Evolutionary conservation across 306 rosid genomes (phyloP).

Genomic region (Glycine latifolia): DNA sequence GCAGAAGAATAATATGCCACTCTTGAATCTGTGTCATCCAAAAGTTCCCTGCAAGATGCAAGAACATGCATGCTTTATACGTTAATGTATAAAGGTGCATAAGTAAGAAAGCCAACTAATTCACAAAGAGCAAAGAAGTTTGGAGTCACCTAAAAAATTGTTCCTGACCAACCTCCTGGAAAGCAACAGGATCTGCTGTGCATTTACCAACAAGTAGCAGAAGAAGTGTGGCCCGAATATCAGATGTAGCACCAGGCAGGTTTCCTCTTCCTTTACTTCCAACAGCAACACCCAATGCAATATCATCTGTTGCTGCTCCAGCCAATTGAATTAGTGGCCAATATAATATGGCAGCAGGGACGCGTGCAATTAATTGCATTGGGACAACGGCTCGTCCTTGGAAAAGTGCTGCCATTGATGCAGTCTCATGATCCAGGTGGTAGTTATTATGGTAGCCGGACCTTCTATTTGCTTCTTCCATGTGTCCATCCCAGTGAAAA

Average conservation of each 20-base stretch:
- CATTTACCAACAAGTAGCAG: constrained; percentile 97
- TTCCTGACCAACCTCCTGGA: constrained; percentile 86
- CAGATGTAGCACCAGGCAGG: constrained; percentile 95
- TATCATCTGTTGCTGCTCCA: constrained; percentile 94
- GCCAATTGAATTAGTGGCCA: constrained; percentile 99
- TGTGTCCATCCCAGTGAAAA: constrained; percentile 55
- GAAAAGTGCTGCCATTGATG: constrained; percentile 87
- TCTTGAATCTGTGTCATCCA: constrained; percentile 98
- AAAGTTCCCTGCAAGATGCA: constrained; percentile 75
- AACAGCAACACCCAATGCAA: constrained; percentile 94
- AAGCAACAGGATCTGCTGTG: constrained; percentile 86
- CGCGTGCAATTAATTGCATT: constrained; percentile 90
- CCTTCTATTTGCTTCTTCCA: constrained; percentile 68
- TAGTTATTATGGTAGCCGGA: constrained; percentile 53
- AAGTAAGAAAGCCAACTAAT: constrained; percentile 17
- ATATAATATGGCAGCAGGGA: constrained; percentile 90
- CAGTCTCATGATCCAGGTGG: constrained; percentile 70
- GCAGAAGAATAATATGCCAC: constrained; percentile 97
- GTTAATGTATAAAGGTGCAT: constrained; percentile 20
- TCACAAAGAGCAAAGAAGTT: constrained; percentile 34
- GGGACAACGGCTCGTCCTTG: constrained; percentile 93
- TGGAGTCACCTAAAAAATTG: constrained; percentile 84
- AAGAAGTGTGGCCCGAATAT: constrained; percentile 90
- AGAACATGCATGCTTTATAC: constrained; percentile 31
- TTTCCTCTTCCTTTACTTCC: constrained; percentile 99